Base-by-base conservation (phyloP, 805 yeast species). In the Pichia phayaonensis region DNA sequence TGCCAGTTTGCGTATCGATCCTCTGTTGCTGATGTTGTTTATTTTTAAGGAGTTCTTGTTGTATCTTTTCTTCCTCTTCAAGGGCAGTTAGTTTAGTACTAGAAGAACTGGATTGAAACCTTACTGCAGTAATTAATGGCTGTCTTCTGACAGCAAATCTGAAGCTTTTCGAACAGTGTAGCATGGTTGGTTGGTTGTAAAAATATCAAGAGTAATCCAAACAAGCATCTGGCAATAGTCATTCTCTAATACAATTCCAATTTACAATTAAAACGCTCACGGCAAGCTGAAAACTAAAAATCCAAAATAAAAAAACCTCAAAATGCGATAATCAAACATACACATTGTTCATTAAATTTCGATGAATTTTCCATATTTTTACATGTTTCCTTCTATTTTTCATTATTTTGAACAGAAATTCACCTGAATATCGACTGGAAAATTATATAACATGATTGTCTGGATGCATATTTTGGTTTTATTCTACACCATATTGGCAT, bases 61-160 rank as follows among this genome's bases (percentile, higher is more conserved):
- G 44, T 20, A 26, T 21, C 11, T 41, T 13, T 18, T 41, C 47
- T 40, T 42, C 47, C 40, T 47, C 31, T 23, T 41, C 31, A 16
- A 18, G 29, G n/a, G 29, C 29, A 16, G 18, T 41, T 4, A 42
- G 44, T 15, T 42, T 42, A 5, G 44, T 21, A 27, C 36, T 27
- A 7, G 44, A 26, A 15, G 44, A 42, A 18, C 36, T 40, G 10
- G 48, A 46, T 26, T 46, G 48, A 16, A 20, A 46, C 22, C 48
- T 46, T 13, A 40, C 15, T 8, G 16, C 16, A 5, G 18, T n/a
- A 18, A 38, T 6, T 24, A 20, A 39, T 16, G 38, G n/a, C 7
- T 34, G 38, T 34, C n/a, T 34, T 16, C 5, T 34, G 4, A n/a
- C 20, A 34, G 8, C 38, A 2, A 16, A 10, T 8, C 10, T 34